phyloP scores from a whole-genome alignment of 225 moss, liverwort and hornwort genomes.

The Marchantia paleacea region DNA sequence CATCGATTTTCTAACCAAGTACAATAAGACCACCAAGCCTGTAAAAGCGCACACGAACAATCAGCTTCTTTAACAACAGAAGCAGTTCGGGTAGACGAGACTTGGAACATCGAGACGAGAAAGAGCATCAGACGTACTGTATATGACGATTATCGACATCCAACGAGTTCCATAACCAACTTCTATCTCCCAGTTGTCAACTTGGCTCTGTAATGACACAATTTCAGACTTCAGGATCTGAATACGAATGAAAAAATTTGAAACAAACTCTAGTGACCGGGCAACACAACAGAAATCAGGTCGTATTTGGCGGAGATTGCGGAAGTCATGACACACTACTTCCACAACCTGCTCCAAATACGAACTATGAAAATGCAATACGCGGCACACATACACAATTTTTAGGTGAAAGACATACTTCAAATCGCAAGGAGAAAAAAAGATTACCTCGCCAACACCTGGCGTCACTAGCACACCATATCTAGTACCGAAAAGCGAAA shows the following conservation, averaged over 20 bases:
- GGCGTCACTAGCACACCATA: constrained; percentile 37
- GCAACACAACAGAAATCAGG: too few species aligned
- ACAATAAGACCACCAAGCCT: constrained; percentile 55
- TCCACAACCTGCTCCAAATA: too few species aligned
- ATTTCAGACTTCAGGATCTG: too few species aligned
- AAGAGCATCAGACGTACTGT: constrained; percentile 36
- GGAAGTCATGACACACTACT: too few species aligned
- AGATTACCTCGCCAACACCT: constrained; percentile 19
- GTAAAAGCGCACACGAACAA: neutral
- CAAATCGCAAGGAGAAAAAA: too few species aligned
- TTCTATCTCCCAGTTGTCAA: constrained; percentile 54
- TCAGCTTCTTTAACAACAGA: neutral
- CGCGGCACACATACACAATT: too few species aligned
- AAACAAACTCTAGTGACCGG: too few species aligned
- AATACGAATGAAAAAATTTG: too few species aligned
- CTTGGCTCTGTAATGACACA: constrained; percentile 37
- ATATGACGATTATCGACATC: constrained; percentile 47
- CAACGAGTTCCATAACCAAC: constrained; percentile 63
- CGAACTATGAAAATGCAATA: too few species aligned
- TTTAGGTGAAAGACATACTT: too few species aligned
- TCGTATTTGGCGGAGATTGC: too few species aligned
- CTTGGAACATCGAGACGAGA: neutral
- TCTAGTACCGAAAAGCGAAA: constrained; percentile 23
- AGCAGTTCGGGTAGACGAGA: neutral
- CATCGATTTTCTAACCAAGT: constrained; percentile 40